Percentiles rank a stretch among this genome's conserved stretches.
Evolutionary conservation across 73 alveolate genomes (phyloP).

Genomic region (Urostyla sp.): DNA sequence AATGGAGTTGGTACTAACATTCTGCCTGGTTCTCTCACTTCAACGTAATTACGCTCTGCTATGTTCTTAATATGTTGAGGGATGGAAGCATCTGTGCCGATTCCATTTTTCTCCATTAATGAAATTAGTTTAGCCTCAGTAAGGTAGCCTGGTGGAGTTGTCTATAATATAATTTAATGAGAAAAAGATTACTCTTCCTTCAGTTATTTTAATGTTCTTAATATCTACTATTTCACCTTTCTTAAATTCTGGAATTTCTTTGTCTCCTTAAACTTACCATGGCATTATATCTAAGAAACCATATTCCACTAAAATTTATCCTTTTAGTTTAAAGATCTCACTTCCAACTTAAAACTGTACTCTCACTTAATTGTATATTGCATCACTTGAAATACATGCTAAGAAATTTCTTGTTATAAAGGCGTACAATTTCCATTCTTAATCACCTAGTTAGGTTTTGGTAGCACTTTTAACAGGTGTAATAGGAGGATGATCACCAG

Average conservation of each 20-base stretch:
- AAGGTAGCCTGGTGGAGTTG: constrained; percentile 98
- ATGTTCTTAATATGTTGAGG: constrained; percentile 99
- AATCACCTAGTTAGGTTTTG: constrained; percentile 77
- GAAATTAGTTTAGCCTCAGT: constrained; percentile 98
- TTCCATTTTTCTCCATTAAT: constrained; percentile 98
- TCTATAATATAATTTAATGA: constrained; percentile 68
- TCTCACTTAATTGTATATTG: constrained; percentile 88
- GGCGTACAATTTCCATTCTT: constrained; percentile 90
- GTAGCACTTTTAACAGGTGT: constrained; percentile 98
- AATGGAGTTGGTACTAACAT: constrained; percentile 96
- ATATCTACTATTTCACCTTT: constrained; percentile 46
- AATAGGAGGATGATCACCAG: constrained; percentile 99
- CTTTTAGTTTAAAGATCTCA: constrained; percentile 85
- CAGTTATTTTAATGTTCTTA: constrained; percentile 18
- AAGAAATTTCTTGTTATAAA: constrained; percentile 96
- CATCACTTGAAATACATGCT: constrained; percentile 96
- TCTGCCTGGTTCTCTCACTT: constrained; percentile 90
- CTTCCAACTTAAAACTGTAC: constrained; percentile 80
- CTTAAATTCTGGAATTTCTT: constrained; percentile 76
- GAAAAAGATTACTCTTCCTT: constrained; percentile 42
- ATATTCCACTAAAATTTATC: constrained; percentile 78
- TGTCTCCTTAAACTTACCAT: constrained; percentile 69
- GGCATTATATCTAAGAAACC: constrained; percentile 94
- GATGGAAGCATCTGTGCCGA: constrained; percentile 99
- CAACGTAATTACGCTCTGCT: constrained; percentile 97